Percentiles rank a stretch among this genome's conserved stretches.
These are phyloP conservation scores for Rusavskia elegans DNA, from an alignment of 495 filamentous ascomycete species.

Conservation along the genomic window DNA sequence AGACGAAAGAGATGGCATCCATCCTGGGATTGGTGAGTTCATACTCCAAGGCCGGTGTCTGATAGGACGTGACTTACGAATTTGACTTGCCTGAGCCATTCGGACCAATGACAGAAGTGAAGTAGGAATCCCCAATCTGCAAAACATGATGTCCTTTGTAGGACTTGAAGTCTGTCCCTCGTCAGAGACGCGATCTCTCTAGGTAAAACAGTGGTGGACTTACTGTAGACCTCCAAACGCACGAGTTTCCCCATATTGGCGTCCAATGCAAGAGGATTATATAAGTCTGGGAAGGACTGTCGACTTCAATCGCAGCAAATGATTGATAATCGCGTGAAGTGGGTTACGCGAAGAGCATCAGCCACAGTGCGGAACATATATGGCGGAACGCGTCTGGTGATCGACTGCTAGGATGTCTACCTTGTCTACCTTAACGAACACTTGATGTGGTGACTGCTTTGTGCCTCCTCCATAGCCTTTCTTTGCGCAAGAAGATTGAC, in stretches of 20 bases:
- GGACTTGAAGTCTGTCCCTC: slow-evolving; percentile 78
- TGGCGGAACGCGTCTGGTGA: too few relatives aligned
- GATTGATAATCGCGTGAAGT: not conserved
- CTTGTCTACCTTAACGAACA: too few relatives aligned
- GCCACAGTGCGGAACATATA: too few relatives aligned
- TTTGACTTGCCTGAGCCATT: slow-evolving; percentile 99
- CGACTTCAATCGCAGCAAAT: not conserved
- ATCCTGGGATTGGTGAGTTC: slow-evolving; percentile 43
- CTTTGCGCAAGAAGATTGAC: too few relatives aligned
- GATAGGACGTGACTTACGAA: slow-evolving; percentile 42
- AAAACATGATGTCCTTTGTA: slow-evolving; percentile 93
- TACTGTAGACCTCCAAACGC: slow-evolving; percentile 88
- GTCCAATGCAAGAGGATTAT: not conserved
- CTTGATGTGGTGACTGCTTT: too few relatives aligned
- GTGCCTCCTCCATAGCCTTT: too few relatives aligned
- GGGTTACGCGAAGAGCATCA: too few relatives aligned
- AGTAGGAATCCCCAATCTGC: slow-evolving; percentile 95
- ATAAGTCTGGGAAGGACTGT: not conserved
- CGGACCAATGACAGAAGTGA: slow-evolving; percentile 96
- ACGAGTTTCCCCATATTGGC: slow-evolving; percentile 72
- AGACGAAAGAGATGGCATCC: slow-evolving; percentile 98
- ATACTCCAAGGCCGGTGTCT: not conserved
- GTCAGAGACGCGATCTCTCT: slow-evolving; percentile 17
- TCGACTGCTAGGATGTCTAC: too few relatives aligned
- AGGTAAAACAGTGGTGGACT: slow-evolving; percentile 12